Conservation (phyloP, 176 grass and related monocot species). For the Echinochloa phyllopogon region DNA sequence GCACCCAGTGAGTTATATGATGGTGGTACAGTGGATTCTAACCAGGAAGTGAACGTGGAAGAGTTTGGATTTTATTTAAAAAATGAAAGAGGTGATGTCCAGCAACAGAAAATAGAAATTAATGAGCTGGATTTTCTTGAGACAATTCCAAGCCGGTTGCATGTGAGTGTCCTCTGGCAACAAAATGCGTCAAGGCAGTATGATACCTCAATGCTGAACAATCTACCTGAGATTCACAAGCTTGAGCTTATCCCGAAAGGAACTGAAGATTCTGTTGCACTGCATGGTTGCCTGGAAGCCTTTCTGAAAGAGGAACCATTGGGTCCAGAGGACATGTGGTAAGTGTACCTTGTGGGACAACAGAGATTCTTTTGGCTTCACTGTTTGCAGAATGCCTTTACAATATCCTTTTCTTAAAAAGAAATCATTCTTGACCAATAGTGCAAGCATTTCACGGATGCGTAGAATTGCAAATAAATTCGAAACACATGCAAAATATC, state of each 20-base stretch:
- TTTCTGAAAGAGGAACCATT: constrained; percentile 91
- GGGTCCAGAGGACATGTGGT: constrained; percentile 95
- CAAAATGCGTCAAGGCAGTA: constrained; percentile 34
- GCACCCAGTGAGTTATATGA: constrained; percentile 16
- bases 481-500: background rate
- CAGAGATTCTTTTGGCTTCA: constrained; percentile 46
- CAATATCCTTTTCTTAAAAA: constrained; percentile 21
- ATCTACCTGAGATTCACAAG: constrained; percentile 78
- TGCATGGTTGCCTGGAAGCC: constrained; percentile 84
- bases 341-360: constrained; percentile 45
- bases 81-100: constrained; percentile 56
- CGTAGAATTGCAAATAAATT: constrained; percentile 20
- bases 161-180: constrained; percentile 72
- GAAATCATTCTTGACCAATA: constrained; percentile 24
- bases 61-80: constrained; percentile 75
- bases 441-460: constrained; percentile 3
- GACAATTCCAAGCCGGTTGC: constrained; percentile 54
- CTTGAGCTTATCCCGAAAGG: constrained; percentile 66
- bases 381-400: constrained; percentile 34
- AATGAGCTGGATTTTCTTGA: constrained; percentile 45
- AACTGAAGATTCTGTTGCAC: constrained; percentile 67
- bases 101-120: constrained; percentile 71
- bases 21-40: constrained; percentile 23
- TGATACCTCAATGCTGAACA: constrained; percentile 54
- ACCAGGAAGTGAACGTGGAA: constrained; percentile 13